Conservation (phyloP, 2,329 filamentous ascomycete genomes). For the Monosporascus sp. region DNA sequence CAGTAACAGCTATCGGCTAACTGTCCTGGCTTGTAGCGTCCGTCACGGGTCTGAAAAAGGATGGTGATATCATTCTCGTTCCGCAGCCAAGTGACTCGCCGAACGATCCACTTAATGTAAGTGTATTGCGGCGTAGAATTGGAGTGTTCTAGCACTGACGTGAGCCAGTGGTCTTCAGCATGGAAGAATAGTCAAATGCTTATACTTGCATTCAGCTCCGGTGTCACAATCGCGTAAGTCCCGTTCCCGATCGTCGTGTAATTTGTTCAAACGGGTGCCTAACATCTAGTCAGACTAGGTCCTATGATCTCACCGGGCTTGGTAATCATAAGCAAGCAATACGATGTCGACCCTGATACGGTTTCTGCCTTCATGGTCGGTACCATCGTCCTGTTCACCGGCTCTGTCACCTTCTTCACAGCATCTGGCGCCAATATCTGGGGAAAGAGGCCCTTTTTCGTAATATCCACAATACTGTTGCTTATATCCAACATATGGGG, state of each 20-base stretch:
- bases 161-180: constrained; percentile 13
- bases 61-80: constrained; percentile 20
- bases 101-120: constrained; percentile 19
- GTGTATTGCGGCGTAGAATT: not conserved
- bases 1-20: not conserved
- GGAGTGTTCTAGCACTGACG: constrained; percentile 2
- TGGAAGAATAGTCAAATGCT: constrained; percentile 17
- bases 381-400: constrained; percentile 18
- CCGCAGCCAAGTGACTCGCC: constrained; percentile 20
- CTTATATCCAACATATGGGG: constrained; percentile 19
- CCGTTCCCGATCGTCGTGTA: not conserved
- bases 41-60: constrained; percentile 12
- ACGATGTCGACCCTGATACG: constrained; percentile 10
- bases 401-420: constrained; percentile 16
- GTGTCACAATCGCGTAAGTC: constrained; percentile 18
- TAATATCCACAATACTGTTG: constrained; percentile 16
- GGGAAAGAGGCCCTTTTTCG: constrained; percentile 22
- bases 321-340: constrained; percentile 15
- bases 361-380: constrained; percentile 18
- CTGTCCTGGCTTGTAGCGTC: constrained; percentile 5
- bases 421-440: constrained; percentile 19
- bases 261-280: not conserved
- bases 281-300: constrained; percentile 11
- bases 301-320: constrained; percentile 20
- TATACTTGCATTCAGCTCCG: constrained; percentile 18